These are phyloP conservation scores for Calonectria montana DNA, from an alignment of 2,329 filamentous ascomycete genomes.

Conservation along the genomic window DNA sequence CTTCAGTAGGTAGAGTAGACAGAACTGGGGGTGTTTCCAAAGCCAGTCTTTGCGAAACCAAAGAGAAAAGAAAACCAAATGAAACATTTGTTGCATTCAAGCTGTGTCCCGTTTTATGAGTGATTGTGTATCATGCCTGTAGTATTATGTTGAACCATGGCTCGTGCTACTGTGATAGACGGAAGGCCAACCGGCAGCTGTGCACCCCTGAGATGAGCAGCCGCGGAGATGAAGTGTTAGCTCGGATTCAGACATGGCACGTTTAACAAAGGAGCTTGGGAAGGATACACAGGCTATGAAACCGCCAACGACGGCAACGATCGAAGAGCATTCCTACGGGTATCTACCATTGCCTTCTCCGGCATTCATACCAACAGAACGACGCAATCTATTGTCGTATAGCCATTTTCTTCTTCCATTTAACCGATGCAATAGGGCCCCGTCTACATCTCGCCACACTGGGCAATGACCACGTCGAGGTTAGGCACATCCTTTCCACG, in stretches of 20 bases:
- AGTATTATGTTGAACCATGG: conserved; percentile 2
- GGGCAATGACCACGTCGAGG: conserved; percentile 83
- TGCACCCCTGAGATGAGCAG: conserved; percentile 5
- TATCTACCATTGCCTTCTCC: conserved; percentile 28
- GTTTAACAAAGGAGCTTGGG: not conserved
- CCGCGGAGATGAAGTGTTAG: not conserved
- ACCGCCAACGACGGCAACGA: conserved; percentile 27
- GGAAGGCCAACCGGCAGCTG: not conserved
- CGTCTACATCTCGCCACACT: conserved; percentile 91
- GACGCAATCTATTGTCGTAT: not conserved
- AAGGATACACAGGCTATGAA: conserved; percentile 27
- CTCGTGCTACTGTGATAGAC: not conserved
- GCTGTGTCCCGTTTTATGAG: conserved; percentile 1
- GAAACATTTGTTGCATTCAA: conserved; percentile 22
- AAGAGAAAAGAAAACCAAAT: conserved; percentile 23
- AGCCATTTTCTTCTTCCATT: not conserved
- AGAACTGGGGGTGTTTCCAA: not conserved
- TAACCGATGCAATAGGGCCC: not conserved
- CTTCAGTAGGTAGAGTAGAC: conserved; percentile 8
- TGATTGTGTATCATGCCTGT: conserved; percentile 9
- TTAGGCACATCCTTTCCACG: conserved; percentile 82
- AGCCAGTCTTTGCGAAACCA: conserved; percentile 17
- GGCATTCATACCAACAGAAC: not conserved
- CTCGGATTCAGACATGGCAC: not conserved
- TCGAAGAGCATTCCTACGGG: conserved; percentile 30